Base-by-base conservation (phyloP, 495 filamentous ascomycete genomes). In the Lepidopterella palustris region DNA sequence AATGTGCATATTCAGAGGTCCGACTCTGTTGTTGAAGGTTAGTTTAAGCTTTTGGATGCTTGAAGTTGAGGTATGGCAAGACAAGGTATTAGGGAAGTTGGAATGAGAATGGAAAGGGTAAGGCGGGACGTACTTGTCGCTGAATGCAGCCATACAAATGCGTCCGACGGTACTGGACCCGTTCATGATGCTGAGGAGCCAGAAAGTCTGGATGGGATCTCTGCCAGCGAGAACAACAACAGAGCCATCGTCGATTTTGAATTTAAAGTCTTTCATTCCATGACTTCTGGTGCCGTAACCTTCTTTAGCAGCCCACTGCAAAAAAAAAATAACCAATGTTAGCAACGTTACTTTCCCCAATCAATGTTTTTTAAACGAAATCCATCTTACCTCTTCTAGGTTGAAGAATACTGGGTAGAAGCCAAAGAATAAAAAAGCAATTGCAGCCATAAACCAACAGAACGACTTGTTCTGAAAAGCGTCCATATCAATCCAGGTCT, bases 341-440 rank as follows among this genome's bases (percentile, higher is more conserved):
- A 59, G 54, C 10, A 2, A n/a, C n/a, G n/a, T n/a, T n/a, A n/a
- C n/a, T n/a, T n/a, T n/a, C n/a, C n/a, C n/a, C n/a, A n/a, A n/a
- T 51, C 10, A 28, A 20, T 13, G 28, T 0, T 39, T 35, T 25
- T 26, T 23, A 1, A 32, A 18, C 25, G n/a, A 42, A 11, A 28
- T 26, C 5, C 26, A 24, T 18, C 65, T 45, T 60, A 68, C 69
- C 57, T 76, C 76, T 55, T 76, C 72, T 25, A 78, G 59, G 55
- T 73, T 76, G 67, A 77, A 77, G 57, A 76, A 74, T 3, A 78
- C 61, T 4, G 74, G 67, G 50, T 76, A 76, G 63, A 76, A 77
- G 23, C 76, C 76, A 27, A 76, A 62, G 65, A 76, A 77, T 5
- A 77, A 58, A 39, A 72, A 72, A 9, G 66, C 66, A 31, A 74